Conservation (phyloP, 2,329 filamentous ascomycete genomes). For the Nemania diffusa region DNA sequence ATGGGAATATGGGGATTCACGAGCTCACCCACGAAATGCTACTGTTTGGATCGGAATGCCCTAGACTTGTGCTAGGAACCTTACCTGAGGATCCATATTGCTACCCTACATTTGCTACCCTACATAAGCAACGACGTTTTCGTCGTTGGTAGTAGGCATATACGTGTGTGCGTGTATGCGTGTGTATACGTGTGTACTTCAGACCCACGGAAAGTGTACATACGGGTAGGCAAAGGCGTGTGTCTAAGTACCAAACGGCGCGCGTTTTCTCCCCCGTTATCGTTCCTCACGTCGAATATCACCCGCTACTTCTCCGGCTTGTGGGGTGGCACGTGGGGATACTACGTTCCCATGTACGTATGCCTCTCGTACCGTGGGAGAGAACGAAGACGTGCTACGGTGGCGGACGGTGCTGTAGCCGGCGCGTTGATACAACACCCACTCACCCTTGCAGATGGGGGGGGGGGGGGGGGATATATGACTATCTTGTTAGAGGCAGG, state of each 20-base stretch:
- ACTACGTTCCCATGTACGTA: slow-evolving; percentile 19
- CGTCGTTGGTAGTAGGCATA: slow-evolving; percentile 1
- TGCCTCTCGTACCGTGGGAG: slow-evolving; percentile 6
- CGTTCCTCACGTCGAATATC: slow-evolving; percentile 8
- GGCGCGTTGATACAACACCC: neutral
- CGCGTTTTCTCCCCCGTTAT: neutral
- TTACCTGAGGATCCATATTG: neutral
- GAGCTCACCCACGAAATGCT: slow-evolving; percentile 17
- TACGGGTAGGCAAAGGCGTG: slow-evolving; percentile 10
- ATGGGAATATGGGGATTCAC: neutral
- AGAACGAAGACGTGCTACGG: neutral
- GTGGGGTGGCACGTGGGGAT: slow-evolving; percentile 34
- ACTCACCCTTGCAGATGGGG: slow-evolving; percentile 6
- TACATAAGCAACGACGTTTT: slow-evolving; percentile 1
- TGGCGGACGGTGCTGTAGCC: slow-evolving; percentile 4
- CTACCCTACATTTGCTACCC: neutral
- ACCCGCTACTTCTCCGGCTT: slow-evolving; percentile 15
- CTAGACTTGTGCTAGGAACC: slow-evolving; percentile 1
- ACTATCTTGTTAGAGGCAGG: slow-evolving; percentile 9
- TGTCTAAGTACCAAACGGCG: slow-evolving; percentile 2
- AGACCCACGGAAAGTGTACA: neutral
- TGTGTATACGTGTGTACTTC: neutral
- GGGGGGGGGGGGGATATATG: neutral
- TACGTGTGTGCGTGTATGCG: neutral
- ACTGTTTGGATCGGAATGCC: slow-evolving; percentile 18